phyloP scores from a whole-genome alignment of 2,329 filamentous ascomycete species.

The Scytalidium lignicola region DNA sequence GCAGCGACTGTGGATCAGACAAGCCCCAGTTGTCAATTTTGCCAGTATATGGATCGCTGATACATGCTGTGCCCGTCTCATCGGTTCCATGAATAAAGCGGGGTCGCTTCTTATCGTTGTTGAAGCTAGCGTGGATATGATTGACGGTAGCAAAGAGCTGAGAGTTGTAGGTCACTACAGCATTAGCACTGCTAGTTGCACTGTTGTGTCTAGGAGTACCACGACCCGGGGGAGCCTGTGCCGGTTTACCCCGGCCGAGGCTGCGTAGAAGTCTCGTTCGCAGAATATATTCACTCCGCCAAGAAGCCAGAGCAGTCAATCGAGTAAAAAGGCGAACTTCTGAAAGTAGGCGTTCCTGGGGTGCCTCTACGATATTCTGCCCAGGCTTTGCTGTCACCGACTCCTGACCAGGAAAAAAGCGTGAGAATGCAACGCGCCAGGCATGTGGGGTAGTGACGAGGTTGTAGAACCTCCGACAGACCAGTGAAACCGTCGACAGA shows the following conservation, averaged over 20 bases:
- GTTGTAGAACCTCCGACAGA: constrained; percentile 81
- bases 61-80: constrained; percentile 71
- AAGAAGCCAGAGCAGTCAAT: constrained; percentile 79
- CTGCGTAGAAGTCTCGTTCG: constrained; percentile 80
- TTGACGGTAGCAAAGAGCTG: constrained; percentile 76
- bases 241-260: constrained; percentile 74
- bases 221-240: constrained; percentile 46
- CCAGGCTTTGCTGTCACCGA: constrained; percentile 33
- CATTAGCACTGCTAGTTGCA: constrained; percentile 56
- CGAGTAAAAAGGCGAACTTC: constrained; percentile 78
- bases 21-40: constrained; percentile 80
- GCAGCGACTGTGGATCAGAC: constrained; percentile 67
- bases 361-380: constrained; percentile 16
- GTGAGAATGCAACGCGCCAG: constrained; percentile 88
- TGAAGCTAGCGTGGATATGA: constrained; percentile 73
- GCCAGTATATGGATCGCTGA: constrained; percentile 71
- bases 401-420: constrained; percentile 78
- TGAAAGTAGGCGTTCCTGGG: constrained; percentile 52
- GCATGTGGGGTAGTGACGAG: constrained; percentile 88
- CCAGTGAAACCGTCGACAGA: constrained; percentile 74
- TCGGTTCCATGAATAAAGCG: constrained; percentile 79
- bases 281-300: constrained; percentile 92
- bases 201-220: constrained; percentile 46
- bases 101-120: constrained; percentile 66
- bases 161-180: constrained; percentile 80